A percentile compares a stretch with the other conserved stretches of the same genome.
Evolutionary conservation across 208 protist genomes (phyloP).

Genomic region (Leptomonas seymouri): DNA sequence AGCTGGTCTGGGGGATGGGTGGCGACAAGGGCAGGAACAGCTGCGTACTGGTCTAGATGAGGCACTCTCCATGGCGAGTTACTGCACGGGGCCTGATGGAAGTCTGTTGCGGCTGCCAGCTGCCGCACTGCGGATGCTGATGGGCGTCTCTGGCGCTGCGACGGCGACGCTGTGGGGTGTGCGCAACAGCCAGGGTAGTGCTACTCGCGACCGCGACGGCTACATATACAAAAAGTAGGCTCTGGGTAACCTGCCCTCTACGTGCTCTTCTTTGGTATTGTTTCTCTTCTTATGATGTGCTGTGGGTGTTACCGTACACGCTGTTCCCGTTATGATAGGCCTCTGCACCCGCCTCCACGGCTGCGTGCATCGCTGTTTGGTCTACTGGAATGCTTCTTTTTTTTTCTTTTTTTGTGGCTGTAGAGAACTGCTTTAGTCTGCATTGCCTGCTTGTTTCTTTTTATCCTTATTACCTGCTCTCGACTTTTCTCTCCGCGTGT

Average conservation of each 20-base stretch:
- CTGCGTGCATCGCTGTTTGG: too few relatives aligned
- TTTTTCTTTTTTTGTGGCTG: not conserved
- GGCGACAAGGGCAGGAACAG: constrained; percentile 35
- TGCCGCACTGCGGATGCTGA: constrained; percentile 37
- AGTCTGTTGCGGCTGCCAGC: constrained; percentile 35
- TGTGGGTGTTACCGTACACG: too few relatives aligned
- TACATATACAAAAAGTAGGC: constrained; percentile 38
- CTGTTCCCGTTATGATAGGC: too few relatives aligned
- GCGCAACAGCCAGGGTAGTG: constrained; percentile 34
- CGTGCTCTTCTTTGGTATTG: not conserved
- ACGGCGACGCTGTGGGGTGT: constrained; percentile 42
- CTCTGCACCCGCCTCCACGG: too few relatives aligned
- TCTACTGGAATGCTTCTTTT: constrained; percentile 1
- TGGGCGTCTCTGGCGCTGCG: constrained; percentile 41
- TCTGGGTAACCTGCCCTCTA: not conserved
- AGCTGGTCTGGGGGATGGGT: constrained; percentile 24
- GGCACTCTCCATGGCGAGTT: constrained; percentile 32
- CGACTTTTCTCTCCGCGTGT: not conserved
- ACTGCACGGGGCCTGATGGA: constrained; percentile 32
- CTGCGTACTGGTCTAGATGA: constrained; percentile 32
- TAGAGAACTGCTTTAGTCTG: not conserved
- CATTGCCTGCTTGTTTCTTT: not conserved
- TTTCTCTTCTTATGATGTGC: not conserved
- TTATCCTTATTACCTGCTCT: not conserved
- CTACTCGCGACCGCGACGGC: constrained; percentile 23